Conservation (phyloP, 2,329 filamentous ascomycete genomes). For the Sclerotinia subarctica region DNA sequence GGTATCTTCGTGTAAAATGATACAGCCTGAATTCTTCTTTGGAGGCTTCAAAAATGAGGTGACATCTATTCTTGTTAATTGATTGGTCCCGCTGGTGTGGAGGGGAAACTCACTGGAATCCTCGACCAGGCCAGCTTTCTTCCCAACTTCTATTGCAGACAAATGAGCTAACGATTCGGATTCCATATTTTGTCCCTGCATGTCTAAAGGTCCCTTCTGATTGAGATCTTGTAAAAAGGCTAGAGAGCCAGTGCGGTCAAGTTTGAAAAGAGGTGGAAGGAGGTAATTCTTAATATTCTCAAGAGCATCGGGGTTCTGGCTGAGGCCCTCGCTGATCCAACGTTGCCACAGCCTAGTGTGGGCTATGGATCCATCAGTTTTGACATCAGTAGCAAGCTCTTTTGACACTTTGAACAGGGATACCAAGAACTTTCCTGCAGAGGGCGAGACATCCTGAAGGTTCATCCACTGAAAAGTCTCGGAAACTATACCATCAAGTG, state of each 20-base stretch:
- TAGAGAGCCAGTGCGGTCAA: conserved; percentile 52
- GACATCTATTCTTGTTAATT: conserved; percentile 25
- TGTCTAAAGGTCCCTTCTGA: conserved; percentile 47
- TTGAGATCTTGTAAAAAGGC: conserved; percentile 58
- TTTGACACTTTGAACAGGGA: conserved; percentile 51
- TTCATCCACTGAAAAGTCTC: conserved; percentile 55
- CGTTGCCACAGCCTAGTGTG: conserved; percentile 47
- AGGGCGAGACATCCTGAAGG: conserved; percentile 55
- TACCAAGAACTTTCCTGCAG: conserved; percentile 59
- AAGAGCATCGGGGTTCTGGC: conserved; percentile 49
- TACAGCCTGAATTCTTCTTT: conserved; percentile 37
- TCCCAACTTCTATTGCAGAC: conserved; percentile 66
- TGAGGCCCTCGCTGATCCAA: conserved; percentile 54
- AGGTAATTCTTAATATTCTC: conserved; percentile 64
- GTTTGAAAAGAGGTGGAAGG: conserved; percentile 60
- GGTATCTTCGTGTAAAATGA: conserved; percentile 43
- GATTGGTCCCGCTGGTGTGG: neutral
- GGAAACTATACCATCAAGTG: conserved; percentile 49
- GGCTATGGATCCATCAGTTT: conserved; percentile 40
- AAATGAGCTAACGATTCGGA: conserved; percentile 59
- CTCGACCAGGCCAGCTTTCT: conserved; percentile 66
- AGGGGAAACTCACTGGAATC: conserved; percentile 54
- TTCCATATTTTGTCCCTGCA: conserved; percentile 47
- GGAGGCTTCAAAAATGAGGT: conserved; percentile 41
- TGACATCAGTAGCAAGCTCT: conserved; percentile 27